A percentile compares a stretch with the other conserved stretches of the same genome.
Evolutionary conservation across 1,139 yeast species (phyloP).

Genomic region (Hanseniaspora sp.): DNA sequence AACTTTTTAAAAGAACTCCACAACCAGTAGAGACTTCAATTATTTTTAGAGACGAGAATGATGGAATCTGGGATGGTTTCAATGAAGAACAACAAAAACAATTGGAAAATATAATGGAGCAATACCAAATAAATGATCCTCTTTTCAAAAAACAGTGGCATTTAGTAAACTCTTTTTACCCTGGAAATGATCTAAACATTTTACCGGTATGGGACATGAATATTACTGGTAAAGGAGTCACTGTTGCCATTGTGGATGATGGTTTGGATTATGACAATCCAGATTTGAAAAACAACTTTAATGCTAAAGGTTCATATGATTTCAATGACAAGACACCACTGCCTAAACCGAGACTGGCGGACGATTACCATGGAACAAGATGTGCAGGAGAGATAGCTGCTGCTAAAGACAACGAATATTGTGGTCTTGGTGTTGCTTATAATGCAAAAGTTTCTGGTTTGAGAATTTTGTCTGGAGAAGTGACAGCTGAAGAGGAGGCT

Average conservation of each 20-base stretch:
- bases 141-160: conserved; percentile 83
- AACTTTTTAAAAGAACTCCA: conserved; percentile 39
- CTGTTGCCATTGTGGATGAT: conserved; percentile 86
- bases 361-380: conserved; percentile 92
- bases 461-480: conserved; percentile 69
- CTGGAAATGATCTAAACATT: conserved; percentile 81
- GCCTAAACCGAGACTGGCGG: conserved; percentile 72
- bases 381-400: conserved; percentile 98
- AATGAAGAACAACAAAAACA: conserved; percentile 38
- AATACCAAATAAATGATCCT: conserved; percentile 68
- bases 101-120: conserved; percentile 10
- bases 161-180: conserved; percentile 54
- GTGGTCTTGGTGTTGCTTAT: conserved; percentile 94
- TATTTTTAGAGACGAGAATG: not conserved
- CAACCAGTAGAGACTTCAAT: conserved; percentile 25
- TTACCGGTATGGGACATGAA: conserved; percentile 76
- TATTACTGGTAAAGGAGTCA: conserved; percentile 69
- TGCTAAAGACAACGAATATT: conserved; percentile 63
- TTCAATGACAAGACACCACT: conserved; percentile 63
- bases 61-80: conserved; percentile 7
- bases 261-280: conserved; percentile 74
- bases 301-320: conserved; percentile 77
- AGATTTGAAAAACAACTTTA: conserved; percentile 64
- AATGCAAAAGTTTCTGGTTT: conserved; percentile 80
- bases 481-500: conserved; percentile 84